Base-by-base conservation (phyloP, 805 yeast species). In the Nakazawaea holstii region DNA sequence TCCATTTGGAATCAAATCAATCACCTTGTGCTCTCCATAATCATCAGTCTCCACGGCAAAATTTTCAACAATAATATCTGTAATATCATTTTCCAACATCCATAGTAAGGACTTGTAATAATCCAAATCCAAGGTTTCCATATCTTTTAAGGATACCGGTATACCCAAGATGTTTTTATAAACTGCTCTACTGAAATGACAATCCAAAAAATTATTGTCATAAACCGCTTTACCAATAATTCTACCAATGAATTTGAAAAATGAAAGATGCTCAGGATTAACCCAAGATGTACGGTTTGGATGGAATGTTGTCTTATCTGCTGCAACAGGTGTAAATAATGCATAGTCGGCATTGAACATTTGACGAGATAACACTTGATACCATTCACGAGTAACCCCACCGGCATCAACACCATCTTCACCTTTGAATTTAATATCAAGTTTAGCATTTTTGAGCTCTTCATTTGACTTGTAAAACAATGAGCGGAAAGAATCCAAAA, bases 331-430 rank as follows among this genome's bases (percentile, higher is more conserved):
- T 1, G 85, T 73, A 61, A 92, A 94, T 52, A 94, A 68, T 0
- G 96, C 97, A 67, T 90, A 90, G 58, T 89, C 96, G 0, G 98
- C 95, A 61, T 92, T 90, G 68, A 94, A 89, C 88, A 94, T 91
- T 62, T 92, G 97, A 52, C 97, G 74, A 0, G 97, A 82, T 41
- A 94, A 66, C 5, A 91, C 96, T 61, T 91, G 97, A 59, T 84
- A 91, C 99, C 99, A 94, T 63, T 94, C 99, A 59, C 99, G 74
- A 0, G 97, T 87, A 13, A 94, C 83, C 36, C 99, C 99, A 55
- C 99, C 99, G 3, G 96, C 99, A 72, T 94, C 99, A 42, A 94
- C 87, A 55, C 98, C 99, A 46, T 85, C 85, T 64, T 94, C 99
- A 1, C 96, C 96, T 52, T 82, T 82, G 69, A 94, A 94, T n/a